Evolutionary conservation across 768 basidiomycete genomes (phyloP), one percentile per base, ranked within the genome.

Genomic region (Lyophyllum decastes): DNA sequence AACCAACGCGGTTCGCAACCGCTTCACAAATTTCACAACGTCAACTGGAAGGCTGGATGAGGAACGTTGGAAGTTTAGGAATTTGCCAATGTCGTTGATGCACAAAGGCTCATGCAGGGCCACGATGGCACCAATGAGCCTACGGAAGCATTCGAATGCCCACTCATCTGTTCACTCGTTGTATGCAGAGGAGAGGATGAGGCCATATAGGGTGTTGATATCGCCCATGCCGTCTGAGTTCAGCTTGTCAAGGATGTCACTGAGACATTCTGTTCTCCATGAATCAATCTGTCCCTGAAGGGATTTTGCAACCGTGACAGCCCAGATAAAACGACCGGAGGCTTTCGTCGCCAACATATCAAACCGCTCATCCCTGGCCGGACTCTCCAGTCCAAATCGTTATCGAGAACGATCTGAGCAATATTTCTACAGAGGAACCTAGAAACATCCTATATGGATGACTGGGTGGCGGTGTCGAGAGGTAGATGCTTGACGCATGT

Each of bases 241-340:
- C 24, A 65, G 56, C 6, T 22, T 46, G 30, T 59, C 48, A 6
- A 61, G 49, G 19, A 61, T 24, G 6, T 43, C 30, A 16, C 56
- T 45, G 9, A 61, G 54, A 25, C 53, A 60, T 45, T 60, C 60
- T 6, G 30, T 54, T 10, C 64, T 61, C 38, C 27, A 30, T 0
- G 21, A 9, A 1, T 55, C 25, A 14, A 64, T 43, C 16, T 64
- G 57, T 4, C 40, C 50, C 40, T 52, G 49, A 22, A 63, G 8
- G 44, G 59, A 60, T 24, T 40, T 46, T 8, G 22, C 41, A 66
- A n/a, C n/a, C n/a, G n/a, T n/a, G n/a, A n/a, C n/a, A n/a, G n/a
- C n/a, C n/a, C n/a, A n/a, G n/a, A n/a, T 66, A 49, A 66, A 66
- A n/a, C 60, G 56, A 4, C 65, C 65, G 2, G 55, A 24, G 4